Evolutionary conservation across 2,329 filamentous ascomycete species (phyloP).

Genomic region (Coleophoma eucalyptorum): DNA sequence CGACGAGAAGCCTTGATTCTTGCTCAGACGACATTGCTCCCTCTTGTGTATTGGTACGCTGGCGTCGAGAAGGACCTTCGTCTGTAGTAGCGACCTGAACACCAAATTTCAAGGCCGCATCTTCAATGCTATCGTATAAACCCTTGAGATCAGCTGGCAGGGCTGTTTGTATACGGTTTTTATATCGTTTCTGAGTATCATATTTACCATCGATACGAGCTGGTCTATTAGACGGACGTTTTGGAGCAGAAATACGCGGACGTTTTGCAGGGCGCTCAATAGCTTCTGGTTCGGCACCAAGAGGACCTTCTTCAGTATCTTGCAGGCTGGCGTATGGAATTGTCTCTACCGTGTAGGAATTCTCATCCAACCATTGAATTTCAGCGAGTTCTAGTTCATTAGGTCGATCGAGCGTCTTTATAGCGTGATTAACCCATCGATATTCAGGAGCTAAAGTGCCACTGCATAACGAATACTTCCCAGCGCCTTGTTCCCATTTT

Average conservation of each 20-base stretch:
- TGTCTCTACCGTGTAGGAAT: conserved; percentile 36
- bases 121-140: conserved; percentile 11
- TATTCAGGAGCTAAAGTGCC: conserved; percentile 32
- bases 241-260: background rate
- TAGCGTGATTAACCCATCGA: conserved; percentile 33
- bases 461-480: conserved; percentile 27
- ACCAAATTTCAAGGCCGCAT: conserved; percentile 11
- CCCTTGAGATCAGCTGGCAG: conserved; percentile 20
- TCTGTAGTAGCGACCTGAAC: conserved; percentile 12
- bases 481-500: conserved; percentile 40
- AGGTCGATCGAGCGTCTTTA: conserved; percentile 10
- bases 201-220: background rate
- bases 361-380: conserved; percentile 34
- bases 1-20: conserved; percentile 47
- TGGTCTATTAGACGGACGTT: background rate
- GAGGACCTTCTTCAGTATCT: conserved; percentile 6
- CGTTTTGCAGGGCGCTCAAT: background rate
- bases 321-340: conserved; percentile 38
- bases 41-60: conserved; percentile 18
- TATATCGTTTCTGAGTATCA: conserved; percentile 7
- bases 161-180: conserved; percentile 16
- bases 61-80: background rate
- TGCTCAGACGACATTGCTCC: conserved; percentile 32
- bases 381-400: conserved; percentile 11
- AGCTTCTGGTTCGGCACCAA: background rate